phyloP scores from a whole-genome alignment of 140 eudicot species.

The Flaveria floridana region DNA sequence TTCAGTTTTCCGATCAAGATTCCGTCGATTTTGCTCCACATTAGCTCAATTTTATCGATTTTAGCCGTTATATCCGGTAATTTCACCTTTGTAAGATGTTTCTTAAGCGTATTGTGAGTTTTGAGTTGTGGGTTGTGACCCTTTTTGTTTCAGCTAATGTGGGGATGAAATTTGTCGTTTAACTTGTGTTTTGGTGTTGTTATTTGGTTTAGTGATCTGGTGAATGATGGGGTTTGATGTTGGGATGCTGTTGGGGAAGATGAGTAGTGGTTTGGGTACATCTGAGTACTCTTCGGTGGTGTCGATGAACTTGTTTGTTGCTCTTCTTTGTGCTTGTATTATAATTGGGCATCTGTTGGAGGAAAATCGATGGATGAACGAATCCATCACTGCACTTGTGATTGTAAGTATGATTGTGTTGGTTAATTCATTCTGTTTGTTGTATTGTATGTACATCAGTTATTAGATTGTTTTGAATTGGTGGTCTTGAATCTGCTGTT shows the following conservation, averaged over 20 bases:
- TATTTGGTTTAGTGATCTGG: slow-evolving; percentile 22
- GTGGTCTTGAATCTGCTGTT: not conserved
- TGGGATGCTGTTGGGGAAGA: slow-evolving; percentile 28
- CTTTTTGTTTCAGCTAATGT: too few relatives aligned
- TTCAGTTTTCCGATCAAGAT: slow-evolving; percentile 17
- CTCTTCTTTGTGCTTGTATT: slow-evolving; percentile 60
- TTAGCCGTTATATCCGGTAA: slow-evolving; percentile 13
- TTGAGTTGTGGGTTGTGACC: too few relatives aligned
- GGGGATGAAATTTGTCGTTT: not conserved
- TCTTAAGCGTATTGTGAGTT: not conserved
- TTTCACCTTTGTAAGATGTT: slow-evolving; percentile 1
- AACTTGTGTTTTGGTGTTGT: slow-evolving; percentile 12
- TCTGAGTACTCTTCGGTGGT: slow-evolving; percentile 64
- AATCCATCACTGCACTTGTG: slow-evolving; percentile 61
- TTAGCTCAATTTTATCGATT: slow-evolving; percentile 29
- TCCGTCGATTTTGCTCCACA: slow-evolving; percentile 5
- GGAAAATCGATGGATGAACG: slow-evolving; percentile 77
- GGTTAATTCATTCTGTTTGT: not conserved
- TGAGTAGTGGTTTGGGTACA: slow-evolving; percentile 33
- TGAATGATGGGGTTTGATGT: slow-evolving; percentile 41
- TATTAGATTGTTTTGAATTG: not conserved
- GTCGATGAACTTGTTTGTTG: slow-evolving; percentile 65
- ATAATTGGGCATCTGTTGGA: slow-evolving; percentile 68
- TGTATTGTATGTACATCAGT: not conserved
- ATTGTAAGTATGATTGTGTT: slow-evolving; percentile 44